Percentiles rank a stretch among this genome's conserved stretches.
Conservation (phyloP, 2,329 filamentous ascomycete species). For the Dothideomycetidae sp. region DNA sequence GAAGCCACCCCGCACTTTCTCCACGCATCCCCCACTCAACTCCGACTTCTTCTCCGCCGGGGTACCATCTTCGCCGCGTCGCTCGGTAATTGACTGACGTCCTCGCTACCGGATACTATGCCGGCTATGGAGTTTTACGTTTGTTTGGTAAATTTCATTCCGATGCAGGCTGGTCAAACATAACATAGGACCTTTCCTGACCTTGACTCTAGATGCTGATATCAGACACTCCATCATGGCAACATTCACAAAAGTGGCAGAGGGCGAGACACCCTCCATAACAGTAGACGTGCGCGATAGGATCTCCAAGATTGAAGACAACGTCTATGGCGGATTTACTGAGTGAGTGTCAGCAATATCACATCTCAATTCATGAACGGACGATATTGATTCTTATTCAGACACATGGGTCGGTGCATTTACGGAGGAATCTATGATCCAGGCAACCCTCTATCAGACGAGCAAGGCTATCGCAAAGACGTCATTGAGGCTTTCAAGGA, state of each 20-base stretch:
- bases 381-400: conserved; percentile 26
- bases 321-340: conserved; percentile 73
- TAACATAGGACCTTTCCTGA: too few relatives aligned
- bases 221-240: conserved; percentile 52
- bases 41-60: too few relatives aligned
- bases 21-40: too few relatives aligned
- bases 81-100: too few relatives aligned
- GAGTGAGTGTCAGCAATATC: conserved; percentile 51
- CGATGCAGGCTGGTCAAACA: too few relatives aligned
- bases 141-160: too few relatives aligned
- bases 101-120: too few relatives aligned
- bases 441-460: conserved; percentile 54
- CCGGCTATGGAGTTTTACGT: too few relatives aligned
- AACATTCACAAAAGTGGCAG: conserved; percentile 54
- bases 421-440: conserved; percentile 79
- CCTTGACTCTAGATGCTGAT: too few relatives aligned
- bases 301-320: conserved; percentile 61
- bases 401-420: conserved; percentile 80
- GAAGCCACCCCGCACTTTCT: too few relatives aligned
- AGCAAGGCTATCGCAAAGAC: conserved; percentile 63
- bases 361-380: too few relatives aligned
- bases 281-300: conserved; percentile 49
- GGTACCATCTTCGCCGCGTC: too few relatives aligned
- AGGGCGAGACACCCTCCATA: conserved; percentile 48
- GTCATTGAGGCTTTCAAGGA: conserved; percentile 61